Conservation (phyloP, 305 asterid genomes). For the Solanum hybrid region DNA sequence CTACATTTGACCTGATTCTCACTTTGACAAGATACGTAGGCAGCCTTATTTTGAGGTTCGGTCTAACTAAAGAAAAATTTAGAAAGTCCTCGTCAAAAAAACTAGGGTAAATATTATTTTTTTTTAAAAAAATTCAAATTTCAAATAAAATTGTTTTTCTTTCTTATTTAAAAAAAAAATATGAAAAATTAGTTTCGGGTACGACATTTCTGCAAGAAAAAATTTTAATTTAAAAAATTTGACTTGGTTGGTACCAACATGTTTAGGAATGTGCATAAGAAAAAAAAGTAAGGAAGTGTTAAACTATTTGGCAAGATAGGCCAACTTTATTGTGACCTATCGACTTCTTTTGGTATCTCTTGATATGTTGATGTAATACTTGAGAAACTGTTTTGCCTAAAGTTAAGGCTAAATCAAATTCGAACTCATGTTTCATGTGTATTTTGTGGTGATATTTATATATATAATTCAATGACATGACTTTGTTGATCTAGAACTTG, state of each 20-base stretch:
- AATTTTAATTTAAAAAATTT: no score
- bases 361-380: no score
- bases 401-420: neutral
- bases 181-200: no score
- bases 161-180: no score
- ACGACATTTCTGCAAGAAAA: no score
- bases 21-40: neutral
- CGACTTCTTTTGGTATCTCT: neutral
- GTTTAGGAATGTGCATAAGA: neutral
- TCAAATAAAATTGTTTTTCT: no score
- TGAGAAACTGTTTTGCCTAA: neutral
- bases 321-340: neutral
- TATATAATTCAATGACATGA: neutral
- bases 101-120: neutral
- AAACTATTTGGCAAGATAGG: neutral
- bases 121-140: no score
- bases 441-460: neutral
- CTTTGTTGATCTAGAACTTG: neutral
- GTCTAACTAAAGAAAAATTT: neutral
- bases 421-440: neutral
- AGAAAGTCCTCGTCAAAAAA: neutral
- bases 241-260: neutral
- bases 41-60: neutral
- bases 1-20: neutral
- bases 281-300: no score